Conservation (phyloP, 164 flowering plant genomes). For the Litsea cubeba region DNA sequence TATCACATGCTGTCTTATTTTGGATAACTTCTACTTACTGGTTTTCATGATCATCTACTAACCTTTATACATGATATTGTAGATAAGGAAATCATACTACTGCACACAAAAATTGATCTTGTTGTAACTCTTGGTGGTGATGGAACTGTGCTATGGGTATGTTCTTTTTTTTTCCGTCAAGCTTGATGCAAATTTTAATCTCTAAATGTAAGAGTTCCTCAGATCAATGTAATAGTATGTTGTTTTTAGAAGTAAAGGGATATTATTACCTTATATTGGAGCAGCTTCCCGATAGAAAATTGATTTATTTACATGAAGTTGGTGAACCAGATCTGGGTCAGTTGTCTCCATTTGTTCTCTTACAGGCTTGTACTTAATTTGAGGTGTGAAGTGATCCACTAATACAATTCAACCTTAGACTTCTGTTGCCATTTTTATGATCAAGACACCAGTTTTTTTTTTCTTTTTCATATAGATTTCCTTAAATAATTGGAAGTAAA, state of each 20-base stretch:
- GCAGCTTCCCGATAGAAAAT: neutral
- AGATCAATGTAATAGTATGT: neutral
- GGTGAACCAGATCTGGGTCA: neutral
- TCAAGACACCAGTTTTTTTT: neutral
- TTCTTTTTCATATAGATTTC: neutral
- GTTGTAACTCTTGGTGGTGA: slow-evolving; percentile 97
- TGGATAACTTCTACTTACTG: neutral
- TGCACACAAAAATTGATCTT: slow-evolving; percentile 90
- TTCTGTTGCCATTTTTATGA: neutral
- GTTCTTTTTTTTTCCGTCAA: slow-evolving; percentile 15
- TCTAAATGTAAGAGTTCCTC: neutral
- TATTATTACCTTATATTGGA: neutral
- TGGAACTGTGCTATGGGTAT: slow-evolving; percentile 99
- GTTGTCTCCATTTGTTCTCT: neutral
- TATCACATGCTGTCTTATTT: neutral
- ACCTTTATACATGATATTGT: slow-evolving; percentile 20
- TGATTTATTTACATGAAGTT: neutral
- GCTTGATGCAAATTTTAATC: neutral
- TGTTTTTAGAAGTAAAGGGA: neutral
- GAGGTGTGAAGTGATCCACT: too few relatives aligned
- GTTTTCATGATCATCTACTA: slow-evolving; percentile 1
- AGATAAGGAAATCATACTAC: slow-evolving; percentile 60
- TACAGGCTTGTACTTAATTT: neutral
- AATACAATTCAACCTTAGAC: neutral
- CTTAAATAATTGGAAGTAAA: neutral